Evolutionary conservation across 2,329 filamentous ascomycete species (phyloP), one percentile per base, ranked within the genome.

Genomic region (Talaromyces piceae): DNA sequence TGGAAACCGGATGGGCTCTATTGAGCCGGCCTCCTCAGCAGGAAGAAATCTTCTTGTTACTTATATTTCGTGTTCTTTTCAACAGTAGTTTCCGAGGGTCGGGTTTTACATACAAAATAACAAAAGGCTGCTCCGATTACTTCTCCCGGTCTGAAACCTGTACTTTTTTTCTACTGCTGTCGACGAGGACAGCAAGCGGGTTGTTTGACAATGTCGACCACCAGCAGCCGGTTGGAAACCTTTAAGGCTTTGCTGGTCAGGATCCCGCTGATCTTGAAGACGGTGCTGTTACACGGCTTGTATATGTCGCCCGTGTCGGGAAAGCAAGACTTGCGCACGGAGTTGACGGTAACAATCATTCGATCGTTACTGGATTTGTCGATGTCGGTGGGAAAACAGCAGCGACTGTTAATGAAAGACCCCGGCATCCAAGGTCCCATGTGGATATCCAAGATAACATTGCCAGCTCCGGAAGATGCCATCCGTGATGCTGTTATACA

Each of bases 311-410:
- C 84, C 28, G 83, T 82, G 6, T 81, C 85, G 4, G 80, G 82
- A 44, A 88, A 93, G 72, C 84, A 91, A 71, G 86, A 95, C 64
- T 71, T 95, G 3, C 79, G 79, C 47, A 91, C 86, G 12, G 85
- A 87, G 51, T 63, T 96, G 50, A 83, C 78, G 1, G 76, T 95
- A 51, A 78, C 81, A 23, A 71, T 93, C 13, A 66, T 95, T n/a
- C 84, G 88, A 18, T 79, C 79, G 0, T 73, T 89, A 50, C 65
- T 88, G 47, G 64, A 67, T 12, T 69, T 73, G 3, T 66, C 69
- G 2, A 71, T 68, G 13, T 74, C 81, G 23, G 69, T 94, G 22
- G 73, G 77, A 0, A 77, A 81, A 54, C 70, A 79, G 5, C 91
- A 96, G 67, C 73, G 70, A 39, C 59, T 80, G n/a, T 79, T 80